Conservation (phyloP, 495 filamentous ascomycete species). For the Lichina pygmaea region DNA sequence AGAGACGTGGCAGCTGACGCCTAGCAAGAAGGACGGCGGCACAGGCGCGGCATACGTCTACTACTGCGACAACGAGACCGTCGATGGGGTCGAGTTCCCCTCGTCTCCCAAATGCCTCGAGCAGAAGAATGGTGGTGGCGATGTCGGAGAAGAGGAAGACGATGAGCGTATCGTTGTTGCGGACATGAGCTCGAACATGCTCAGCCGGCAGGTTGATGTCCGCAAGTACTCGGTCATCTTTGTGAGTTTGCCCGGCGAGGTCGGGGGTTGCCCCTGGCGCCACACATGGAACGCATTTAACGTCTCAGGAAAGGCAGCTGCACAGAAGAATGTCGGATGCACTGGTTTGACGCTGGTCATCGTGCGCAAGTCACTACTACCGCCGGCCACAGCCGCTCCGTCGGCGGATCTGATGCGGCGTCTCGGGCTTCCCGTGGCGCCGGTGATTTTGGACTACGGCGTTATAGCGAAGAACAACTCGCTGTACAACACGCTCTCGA, state of each 20-base stretch:
- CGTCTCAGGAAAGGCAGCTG: constrained; percentile 21
- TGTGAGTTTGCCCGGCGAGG: constrained; percentile 15
- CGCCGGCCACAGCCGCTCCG: constrained; percentile 28
- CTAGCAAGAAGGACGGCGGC: constrained; percentile 21
- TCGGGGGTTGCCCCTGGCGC: not conserved
- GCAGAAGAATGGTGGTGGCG: constrained; percentile 1
- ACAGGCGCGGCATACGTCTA: constrained; percentile 50
- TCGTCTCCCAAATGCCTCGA: constrained; percentile 38
- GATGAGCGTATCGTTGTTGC: constrained; percentile 43
- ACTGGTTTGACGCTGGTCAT: constrained; percentile 70
- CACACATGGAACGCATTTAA: constrained; percentile 1
- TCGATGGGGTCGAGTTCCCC: constrained; percentile 87
- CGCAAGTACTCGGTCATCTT: constrained; percentile 47
- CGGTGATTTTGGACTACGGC: constrained; percentile 55
- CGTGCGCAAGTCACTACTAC: constrained; percentile 47
- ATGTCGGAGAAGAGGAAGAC: constrained; percentile 20
- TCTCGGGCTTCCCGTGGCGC: constrained; percentile 51
- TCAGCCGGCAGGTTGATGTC: constrained; percentile 36
- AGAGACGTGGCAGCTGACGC: constrained; percentile 48
- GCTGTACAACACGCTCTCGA: constrained; percentile 83
- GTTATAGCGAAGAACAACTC: constrained; percentile 66
- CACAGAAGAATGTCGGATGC: constrained; percentile 75
- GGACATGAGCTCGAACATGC: constrained; percentile 71
- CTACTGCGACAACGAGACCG: constrained; percentile 84
- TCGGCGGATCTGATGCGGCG: constrained; percentile 36